phyloP scores from a whole-genome alignment of 495 filamentous ascomycete species.

The Talaromyces thailandensis region DNA sequence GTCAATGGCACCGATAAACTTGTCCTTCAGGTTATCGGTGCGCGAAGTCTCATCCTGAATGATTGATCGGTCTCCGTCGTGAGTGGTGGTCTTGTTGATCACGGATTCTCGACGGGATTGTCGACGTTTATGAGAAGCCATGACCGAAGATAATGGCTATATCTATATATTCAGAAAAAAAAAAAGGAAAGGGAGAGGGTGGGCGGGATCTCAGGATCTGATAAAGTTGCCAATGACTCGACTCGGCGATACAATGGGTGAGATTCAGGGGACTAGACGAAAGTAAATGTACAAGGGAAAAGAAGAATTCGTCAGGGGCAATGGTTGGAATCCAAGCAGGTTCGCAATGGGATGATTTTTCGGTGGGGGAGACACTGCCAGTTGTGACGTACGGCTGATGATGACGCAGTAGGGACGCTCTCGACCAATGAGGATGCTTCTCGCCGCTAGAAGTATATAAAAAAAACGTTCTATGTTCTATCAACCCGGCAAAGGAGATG shows the following conservation, averaged over 20 bases:
- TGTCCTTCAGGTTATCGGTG: conserved; percentile 24
- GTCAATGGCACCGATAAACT: conserved; percentile 71
- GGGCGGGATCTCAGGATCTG: too few relatives aligned
- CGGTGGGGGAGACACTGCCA: too few relatives aligned
- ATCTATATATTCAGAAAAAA: not conserved
- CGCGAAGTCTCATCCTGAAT: conserved; percentile 29
- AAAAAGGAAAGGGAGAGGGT: not conserved
- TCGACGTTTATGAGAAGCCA: conserved; percentile 3
- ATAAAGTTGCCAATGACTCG: not conserved
- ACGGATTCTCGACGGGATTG: conserved; percentile 10
- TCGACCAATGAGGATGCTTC: conserved; percentile 2
- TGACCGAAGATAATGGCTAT: not conserved
- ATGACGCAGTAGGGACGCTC: conserved; percentile 5
- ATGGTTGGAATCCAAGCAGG: not conserved
- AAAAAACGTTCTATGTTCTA: not conserved
- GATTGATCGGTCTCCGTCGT: conserved; percentile 34
- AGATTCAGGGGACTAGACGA: not conserved
- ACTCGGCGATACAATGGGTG: not conserved
- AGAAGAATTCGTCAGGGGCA: not conserved
- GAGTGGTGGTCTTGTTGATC: conserved; percentile 19
- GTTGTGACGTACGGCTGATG: conserved; percentile 2
- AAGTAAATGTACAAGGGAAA: not conserved
- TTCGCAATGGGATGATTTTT: not conserved
- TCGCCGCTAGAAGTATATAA: not conserved
- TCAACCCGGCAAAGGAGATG: not conserved